Base-by-base conservation (phyloP, 495 filamentous ascomycete genomes). In the Trichoderma reesei region DNA sequence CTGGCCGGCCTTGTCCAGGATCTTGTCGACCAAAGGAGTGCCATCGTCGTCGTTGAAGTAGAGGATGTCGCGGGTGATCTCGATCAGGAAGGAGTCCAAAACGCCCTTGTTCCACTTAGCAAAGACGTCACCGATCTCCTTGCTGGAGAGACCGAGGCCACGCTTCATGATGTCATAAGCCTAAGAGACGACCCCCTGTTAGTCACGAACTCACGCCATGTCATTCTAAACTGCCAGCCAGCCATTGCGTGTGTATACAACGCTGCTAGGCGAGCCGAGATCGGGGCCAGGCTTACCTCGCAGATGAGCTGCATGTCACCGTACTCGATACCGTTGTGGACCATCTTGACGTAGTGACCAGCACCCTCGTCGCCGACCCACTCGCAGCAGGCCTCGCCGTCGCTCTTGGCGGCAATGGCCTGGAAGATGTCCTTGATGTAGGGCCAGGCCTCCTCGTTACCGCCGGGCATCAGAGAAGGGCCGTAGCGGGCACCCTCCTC, bases 301-400 rank as follows among this genome's bases (percentile, higher is more conserved):
- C 89, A 95, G 77, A 98, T 98, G 75, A 98, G 82, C 84, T 98
- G 94, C 94, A 98, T 98, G 79, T 98, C 94, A 87, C 94, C 94
- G 74, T 98, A 98, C 81, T 98, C 94, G 73, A 98, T 98, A 85
- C 94, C 94, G 77, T 98, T 98, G 88, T 98, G 94, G 65, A 98
- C 94, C 95, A 98, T 98, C 88, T 98, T 98, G 82, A 98, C 92
- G 83, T 96, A 98, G 85, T 98, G 94, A 66, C 94, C 94, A 74
- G 94, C 88, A 83, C 94, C 94, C 75, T 96, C 92, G 82, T 98
- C 94, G 82, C 94, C 94, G 69, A 98, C 94, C 94, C 94, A 98
- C 78, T 98, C 92, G 75, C 94, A 98, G 85, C 94, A 98, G 51
- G 94, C 77, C 83, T 98, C 95, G 67, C 86, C 88, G 70, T 96